Evolutionary conservation across 768 basidiomycete genomes (phyloP), one percentile per base, ranked within the genome.

Genomic region (Xerocomus potaroensis): DNA sequence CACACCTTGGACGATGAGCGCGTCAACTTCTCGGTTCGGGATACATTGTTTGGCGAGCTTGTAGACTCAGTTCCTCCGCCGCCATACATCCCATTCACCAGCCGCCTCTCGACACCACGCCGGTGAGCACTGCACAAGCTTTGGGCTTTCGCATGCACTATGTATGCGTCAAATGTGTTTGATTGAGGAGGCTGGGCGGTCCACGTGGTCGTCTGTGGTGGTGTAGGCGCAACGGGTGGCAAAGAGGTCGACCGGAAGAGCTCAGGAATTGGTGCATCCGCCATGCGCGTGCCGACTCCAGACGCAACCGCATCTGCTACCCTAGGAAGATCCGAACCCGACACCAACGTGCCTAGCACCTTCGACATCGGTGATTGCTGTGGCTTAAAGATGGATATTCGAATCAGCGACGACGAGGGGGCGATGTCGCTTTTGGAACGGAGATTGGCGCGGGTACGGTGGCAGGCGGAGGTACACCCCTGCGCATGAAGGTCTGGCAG

Each of bases 1-100:
- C 36, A 6, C 45, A 87, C 87, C 81, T 69, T 85, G 75, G 34
- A 86, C 62, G 12, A 79, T 67, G 18, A 81, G 72, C 0, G 78
- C 73, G 56, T 87, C 84, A 31, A 88, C 56, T 58, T 84, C 80
- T 41, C 77, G 58, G 50, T 79, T 74, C 22, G 84, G 82, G 49
- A 87, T 62, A 54, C 71, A 74, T 36, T 67, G 72, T 59, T 81
- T 79, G 8, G 76, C 79, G 0, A 66, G 58, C 57, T 74, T 75
- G 49, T 78, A 74, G 46, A 73, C 48, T 36, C 87, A 66, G 43
- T 80, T 79, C 36, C 69, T 60, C 21, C 61, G 73, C 80, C 83
- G 84, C 86, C 83, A 88, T 14, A 47, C 44, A 22, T 61, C 53
- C 50, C 66, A 64, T 18, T 41, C 53, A 1, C 48, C 56, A 0